A percentile compares a stretch with the other conserved stretches of the same genome.
Conservation (phyloP, 345 rosid genomes). For the Microthlaspi erraticum region DNA sequence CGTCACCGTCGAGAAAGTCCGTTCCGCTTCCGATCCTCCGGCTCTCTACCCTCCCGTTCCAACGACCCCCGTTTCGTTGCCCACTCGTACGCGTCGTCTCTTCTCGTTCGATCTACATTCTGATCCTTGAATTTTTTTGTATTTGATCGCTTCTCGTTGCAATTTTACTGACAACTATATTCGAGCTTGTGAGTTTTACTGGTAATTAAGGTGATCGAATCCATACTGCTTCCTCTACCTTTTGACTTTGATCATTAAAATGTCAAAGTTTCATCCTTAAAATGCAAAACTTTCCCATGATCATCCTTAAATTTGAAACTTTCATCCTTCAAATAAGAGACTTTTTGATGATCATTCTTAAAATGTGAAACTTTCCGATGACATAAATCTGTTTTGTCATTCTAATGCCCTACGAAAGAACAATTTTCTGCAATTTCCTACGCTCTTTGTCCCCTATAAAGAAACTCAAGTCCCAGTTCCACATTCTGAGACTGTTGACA, state of each 20-base stretch:
- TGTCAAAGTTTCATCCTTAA: slow-evolving; percentile 6
- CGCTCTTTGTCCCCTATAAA: slow-evolving; percentile 66
- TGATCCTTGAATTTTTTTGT: background rate
- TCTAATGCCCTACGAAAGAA: too few species aligned
- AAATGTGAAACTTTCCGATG: background rate
- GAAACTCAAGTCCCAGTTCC: slow-evolving; percentile 69
- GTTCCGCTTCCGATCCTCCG: slow-evolving; percentile 87
- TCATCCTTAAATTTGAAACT: background rate
- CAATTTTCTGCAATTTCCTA: slow-evolving; percentile 90
- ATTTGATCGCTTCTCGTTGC: background rate
- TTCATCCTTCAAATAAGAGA: too few species aligned
- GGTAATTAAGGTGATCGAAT: background rate
- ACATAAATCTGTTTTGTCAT: background rate
- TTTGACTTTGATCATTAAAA: background rate
- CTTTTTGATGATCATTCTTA: too few species aligned
- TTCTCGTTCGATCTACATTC: background rate
- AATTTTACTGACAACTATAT: background rate
- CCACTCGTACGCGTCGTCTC: slow-evolving; percentile 49
- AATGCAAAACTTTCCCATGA: background rate
- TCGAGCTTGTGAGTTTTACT: background rate
- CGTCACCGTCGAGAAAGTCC: slow-evolving; percentile 86
- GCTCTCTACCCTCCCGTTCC: slow-evolving; percentile 74
- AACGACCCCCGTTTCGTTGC: slow-evolving; percentile 68
- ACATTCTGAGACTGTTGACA: slow-evolving; percentile 69
- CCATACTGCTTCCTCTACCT: background rate